phyloP scores from a whole-genome alignment of 2,329 filamentous ascomycete species.

The Fusarium clavum region DNA sequence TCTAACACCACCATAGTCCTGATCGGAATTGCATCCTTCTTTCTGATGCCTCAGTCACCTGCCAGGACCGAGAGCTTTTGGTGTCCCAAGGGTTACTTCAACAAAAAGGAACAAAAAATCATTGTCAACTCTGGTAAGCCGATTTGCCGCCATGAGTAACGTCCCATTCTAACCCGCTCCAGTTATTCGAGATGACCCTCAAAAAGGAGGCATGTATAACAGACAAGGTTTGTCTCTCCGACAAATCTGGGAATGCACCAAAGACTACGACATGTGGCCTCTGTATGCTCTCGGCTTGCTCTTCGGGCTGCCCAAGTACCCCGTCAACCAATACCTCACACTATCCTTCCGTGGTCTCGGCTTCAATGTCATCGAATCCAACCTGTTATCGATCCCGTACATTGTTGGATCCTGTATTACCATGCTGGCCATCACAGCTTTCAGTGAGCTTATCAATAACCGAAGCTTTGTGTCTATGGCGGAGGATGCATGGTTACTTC shows the following conservation, averaged over 20 bases:
- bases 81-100: background rate
- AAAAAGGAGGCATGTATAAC: conserved; percentile 67
- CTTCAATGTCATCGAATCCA: conserved; percentile 55
- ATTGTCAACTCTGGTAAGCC: conserved; percentile 54
- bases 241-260: conserved; percentile 59
- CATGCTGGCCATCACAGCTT: conserved; percentile 51
- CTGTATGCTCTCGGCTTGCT: conserved; percentile 62
- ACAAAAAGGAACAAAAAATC: conserved; percentile 53
- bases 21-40: background rate
- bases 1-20: background rate
- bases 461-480: conserved; percentile 62
- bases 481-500: conserved; percentile 63
- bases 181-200: conserved; percentile 65
- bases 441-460: conserved; percentile 63
- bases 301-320: conserved; percentile 60
- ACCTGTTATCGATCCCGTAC: conserved; percentile 63
- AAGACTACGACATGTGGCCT: conserved; percentile 66
- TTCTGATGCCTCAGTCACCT: background rate
- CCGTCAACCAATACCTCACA: conserved; percentile 62
- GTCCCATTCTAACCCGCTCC: conserved; percentile 41
- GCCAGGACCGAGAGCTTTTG: background rate
- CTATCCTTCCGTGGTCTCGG: conserved; percentile 62
- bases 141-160: rapidly evolving
- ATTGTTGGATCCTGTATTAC: conserved; percentile 61
- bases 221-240: conserved; percentile 59